Conservation (phyloP, 352 stramenopile species). For the Pythium grandisporangium region DNA sequence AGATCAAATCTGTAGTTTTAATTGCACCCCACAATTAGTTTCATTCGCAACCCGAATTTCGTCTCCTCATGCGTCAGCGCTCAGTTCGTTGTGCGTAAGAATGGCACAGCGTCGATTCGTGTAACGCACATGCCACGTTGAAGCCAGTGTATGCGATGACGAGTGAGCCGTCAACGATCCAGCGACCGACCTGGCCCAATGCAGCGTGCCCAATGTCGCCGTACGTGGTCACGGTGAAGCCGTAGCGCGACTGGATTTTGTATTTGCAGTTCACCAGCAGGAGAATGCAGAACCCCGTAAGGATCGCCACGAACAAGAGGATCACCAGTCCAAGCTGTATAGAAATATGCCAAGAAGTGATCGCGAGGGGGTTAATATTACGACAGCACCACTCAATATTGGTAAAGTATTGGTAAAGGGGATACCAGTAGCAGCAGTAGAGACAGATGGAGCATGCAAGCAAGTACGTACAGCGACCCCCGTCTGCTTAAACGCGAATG, state of each 20-base stretch:
- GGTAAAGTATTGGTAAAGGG: no score
- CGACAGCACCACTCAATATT: no score
- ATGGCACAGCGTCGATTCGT: no score
- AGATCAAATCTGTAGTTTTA: conserved; percentile 67
- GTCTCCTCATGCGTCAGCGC: no score
- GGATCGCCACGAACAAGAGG: conserved; percentile 8
- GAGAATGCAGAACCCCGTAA: conserved; percentile 23
- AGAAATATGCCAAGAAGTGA: background rate
- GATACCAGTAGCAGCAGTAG: no score
- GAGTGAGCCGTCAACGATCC: conserved; percentile 54
- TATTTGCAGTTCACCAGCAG: conserved; percentile 24
- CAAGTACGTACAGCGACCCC: conserved; percentile 46
- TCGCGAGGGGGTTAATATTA: no score
- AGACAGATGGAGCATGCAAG: no score
- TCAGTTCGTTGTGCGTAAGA: no score
- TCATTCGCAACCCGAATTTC: no score
- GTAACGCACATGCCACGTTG: conserved; percentile 35
- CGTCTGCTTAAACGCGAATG: conserved; percentile 63
- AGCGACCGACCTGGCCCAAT: conserved; percentile 32
- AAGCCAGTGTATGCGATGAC: conserved; percentile 62
- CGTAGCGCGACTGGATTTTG: conserved; percentile 8
- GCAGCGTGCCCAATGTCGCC: conserved; percentile 46
- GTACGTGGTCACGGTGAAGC: conserved; percentile 21
- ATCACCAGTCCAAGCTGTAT: conserved; percentile 14
- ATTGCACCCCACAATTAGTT: no score